These are phyloP conservation scores for Schrenkiella parvula DNA, from an alignment of 345 rosid species.

Conservation along the genomic window DNA sequence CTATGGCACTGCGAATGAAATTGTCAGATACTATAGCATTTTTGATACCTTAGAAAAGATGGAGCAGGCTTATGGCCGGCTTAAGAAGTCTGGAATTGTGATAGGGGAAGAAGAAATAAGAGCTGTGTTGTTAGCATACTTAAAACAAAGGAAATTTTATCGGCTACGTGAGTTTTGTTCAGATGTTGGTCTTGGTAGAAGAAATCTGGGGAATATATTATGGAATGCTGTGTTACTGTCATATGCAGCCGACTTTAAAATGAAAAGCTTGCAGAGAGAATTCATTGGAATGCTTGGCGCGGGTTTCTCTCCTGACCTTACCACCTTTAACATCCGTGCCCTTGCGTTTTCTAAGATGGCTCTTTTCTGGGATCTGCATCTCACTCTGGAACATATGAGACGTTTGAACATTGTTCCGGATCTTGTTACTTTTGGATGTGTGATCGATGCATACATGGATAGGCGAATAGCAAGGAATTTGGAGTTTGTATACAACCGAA, in stretches of 20 bases:
- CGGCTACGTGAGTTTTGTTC: slow-evolving; percentile 55
- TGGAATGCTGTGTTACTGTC: slow-evolving; percentile 82
- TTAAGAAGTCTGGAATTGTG: slow-evolving; percentile 52
- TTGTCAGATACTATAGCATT: slow-evolving; percentile 46
- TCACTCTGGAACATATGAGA: slow-evolving; percentile 78
- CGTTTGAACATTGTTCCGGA: slow-evolving; percentile 57
- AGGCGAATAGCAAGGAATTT: slow-evolving; percentile 59
- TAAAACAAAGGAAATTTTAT: slow-evolving; percentile 45
- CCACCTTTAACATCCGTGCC: slow-evolving; percentile 71
- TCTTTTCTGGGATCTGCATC: slow-evolving; percentile 88
- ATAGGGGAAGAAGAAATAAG: slow-evolving; percentile 52
- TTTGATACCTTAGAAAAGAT: slow-evolving; percentile 53
- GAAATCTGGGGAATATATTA: slow-evolving; percentile 53
- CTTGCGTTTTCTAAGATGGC: slow-evolving; percentile 77
- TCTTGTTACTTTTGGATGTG: slow-evolving; percentile 75
- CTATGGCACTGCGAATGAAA: slow-evolving; percentile 47
- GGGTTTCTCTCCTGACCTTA: slow-evolving; percentile 69
- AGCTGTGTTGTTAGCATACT: slow-evolving; percentile 53
- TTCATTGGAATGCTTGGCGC: slow-evolving; percentile 55
- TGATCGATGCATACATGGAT: slow-evolving; percentile 83
- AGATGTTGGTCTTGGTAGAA: slow-evolving; percentile 64
- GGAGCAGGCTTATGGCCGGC: slow-evolving; percentile 56
- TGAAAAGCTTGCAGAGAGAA: slow-evolving; percentile 85
- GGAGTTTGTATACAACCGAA: slow-evolving; percentile 51
- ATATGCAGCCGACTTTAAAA: slow-evolving; percentile 76